A percentile compares a stretch with the other conserved stretches of the same genome.
These are phyloP conservation scores for Trichosporon sp. DNA, from an alignment of 1,284 basidiomycete species.

Conservation along the genomic window DNA sequence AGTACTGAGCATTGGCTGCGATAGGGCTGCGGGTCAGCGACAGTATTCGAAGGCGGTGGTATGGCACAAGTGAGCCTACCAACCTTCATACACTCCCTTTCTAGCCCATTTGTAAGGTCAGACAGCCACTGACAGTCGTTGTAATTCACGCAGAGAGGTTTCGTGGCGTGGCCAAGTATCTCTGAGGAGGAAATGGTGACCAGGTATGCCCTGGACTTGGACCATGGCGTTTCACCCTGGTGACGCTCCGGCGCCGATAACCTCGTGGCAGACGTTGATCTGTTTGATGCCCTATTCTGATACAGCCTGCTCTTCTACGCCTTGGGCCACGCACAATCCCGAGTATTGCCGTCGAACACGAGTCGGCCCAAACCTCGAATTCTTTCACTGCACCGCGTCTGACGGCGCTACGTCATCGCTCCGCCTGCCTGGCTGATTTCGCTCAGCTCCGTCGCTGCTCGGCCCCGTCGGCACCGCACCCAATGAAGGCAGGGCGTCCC, in stretches of 20 bases:
- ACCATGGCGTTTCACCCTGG: neutral
- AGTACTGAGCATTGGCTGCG: no score
- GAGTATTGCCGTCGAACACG: neutral
- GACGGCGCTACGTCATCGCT: neutral
- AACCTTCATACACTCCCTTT: no score
- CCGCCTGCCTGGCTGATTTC: neutral
- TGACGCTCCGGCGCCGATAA: neutral
- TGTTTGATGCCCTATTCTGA: neutral
- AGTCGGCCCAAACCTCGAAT: neutral
- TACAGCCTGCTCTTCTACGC: neutral
- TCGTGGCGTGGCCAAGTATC: no score
- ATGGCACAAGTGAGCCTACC: no score
- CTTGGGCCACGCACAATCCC: neutral
- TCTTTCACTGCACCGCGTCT: neutral
- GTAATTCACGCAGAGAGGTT: no score
- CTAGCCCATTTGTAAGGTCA: no score
- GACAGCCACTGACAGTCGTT: no score
- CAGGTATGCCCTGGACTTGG: neutral
- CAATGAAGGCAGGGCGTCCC: neutral
- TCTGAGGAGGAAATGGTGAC: no score
- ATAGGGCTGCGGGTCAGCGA: no score
- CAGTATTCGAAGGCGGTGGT: no score
- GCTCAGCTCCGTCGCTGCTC: neutral
- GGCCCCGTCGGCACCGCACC: neutral
- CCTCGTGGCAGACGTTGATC: neutral